Percentiles rank a stretch among this genome's conserved stretches.
Evolutionary conservation across 2,329 filamentous ascomycete genomes (phyloP).

Genomic region (Fusarium sp.): DNA sequence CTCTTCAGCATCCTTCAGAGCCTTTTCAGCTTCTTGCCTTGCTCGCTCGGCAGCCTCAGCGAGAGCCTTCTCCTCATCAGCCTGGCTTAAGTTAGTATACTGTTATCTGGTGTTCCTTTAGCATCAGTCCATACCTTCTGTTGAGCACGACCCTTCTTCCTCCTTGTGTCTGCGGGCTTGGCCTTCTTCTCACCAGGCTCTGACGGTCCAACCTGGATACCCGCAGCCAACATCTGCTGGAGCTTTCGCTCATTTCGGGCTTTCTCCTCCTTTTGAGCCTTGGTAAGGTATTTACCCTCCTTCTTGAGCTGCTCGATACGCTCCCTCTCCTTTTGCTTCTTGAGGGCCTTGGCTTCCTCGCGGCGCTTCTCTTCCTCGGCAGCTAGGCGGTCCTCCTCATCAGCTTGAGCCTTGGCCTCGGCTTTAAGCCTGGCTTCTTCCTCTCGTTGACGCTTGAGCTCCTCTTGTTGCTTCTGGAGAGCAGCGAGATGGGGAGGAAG

Average conservation of each 20-base stretch:
- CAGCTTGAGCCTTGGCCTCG: slow-evolving; percentile 72
- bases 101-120: neutral
- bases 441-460: slow-evolving; percentile 72
- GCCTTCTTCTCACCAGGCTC: slow-evolving; percentile 75
- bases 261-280: slow-evolving; percentile 86
- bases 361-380: slow-evolving; percentile 75
- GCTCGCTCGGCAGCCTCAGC: slow-evolving; percentile 83
- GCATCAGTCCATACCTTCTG: slow-evolving; percentile 59
- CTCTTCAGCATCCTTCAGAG: slow-evolving; percentile 69
- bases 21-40: slow-evolving; percentile 73
- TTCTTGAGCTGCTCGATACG: slow-evolving; percentile 88
- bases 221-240: slow-evolving; percentile 85
- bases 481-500: slow-evolving; percentile 77
- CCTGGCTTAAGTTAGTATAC: slow-evolving; percentile 51
- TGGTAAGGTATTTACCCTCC: slow-evolving; percentile 86
- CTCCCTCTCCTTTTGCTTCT: slow-evolving; percentile 89
- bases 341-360: slow-evolving; percentile 78
- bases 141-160: slow-evolving; percentile 73
- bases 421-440: slow-evolving; percentile 70
- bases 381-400: slow-evolving; percentile 71
- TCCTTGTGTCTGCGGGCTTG: slow-evolving; percentile 82
- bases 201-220: slow-evolving; percentile 75
- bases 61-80: slow-evolving; percentile 81
- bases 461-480: slow-evolving; percentile 86
- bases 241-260: slow-evolving; percentile 81